Base-by-base conservation (phyloP, 768 basidiomycete species). In the Hortiboletus flavorubellus region DNA sequence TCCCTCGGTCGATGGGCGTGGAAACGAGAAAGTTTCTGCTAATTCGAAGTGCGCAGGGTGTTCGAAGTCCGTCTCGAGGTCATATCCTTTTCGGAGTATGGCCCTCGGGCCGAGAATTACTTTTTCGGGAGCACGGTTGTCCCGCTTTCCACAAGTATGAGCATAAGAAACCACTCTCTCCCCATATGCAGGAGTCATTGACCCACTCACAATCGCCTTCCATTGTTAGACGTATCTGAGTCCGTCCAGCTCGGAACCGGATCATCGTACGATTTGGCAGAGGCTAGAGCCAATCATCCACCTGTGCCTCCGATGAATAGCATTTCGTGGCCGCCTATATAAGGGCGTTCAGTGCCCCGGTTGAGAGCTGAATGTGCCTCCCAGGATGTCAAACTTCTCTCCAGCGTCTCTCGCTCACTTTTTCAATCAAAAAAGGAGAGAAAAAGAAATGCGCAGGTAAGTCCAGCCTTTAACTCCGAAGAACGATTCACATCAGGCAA, bases 171-270 rank as follows among this genome's bases (percentile, higher is more conserved):
- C 53, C 35, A 47, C 21, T 44, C 21, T 29, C 18, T 23, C 31
- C 15, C 33, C 37, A 30, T 60, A 42, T 30, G 12, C 18, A 21
- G 15, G 44, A 43, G 18, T 46, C 41, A 46, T 46, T 21, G 52
- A 67, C 65, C 64, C 64, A 67, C 62, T 21, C 41, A 5, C 38
- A 8, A 30, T 34, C 8, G 5, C 10, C 45, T 39, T 43, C 15
- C 23, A 48, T 39, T 49, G 30, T 30, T n/a, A 21, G 54, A 41
- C 33, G 42, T 21, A n/a, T 41, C 44, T 18, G 38, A 34, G 58
- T 35, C 33, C 42, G 26, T 26, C 26, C 26, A 26, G 5, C 26
- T 26, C 26, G 26, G 26, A 5, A 26, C 26, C 26, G 26, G 42
- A 40, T 43, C 52, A 64, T 64, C 59, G 55, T 43, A 34, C 40